Conservation (phyloP, 768 basidiomycete species). For the Pisolithus marmoratus region DNA sequence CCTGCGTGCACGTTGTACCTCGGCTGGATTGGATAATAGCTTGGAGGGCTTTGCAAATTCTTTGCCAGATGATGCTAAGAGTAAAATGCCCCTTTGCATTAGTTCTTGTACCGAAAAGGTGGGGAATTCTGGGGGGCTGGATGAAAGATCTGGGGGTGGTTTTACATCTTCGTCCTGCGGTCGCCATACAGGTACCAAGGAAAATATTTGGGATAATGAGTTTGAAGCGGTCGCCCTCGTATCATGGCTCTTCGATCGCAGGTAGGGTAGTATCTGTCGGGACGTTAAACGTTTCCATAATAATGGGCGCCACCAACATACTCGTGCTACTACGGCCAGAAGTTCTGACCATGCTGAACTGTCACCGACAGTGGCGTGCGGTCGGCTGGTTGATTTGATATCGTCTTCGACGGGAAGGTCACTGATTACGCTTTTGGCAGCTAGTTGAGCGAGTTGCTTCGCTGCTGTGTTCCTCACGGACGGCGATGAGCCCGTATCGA, state of each 20-base stretch:
- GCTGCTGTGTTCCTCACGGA: conserved; percentile 94
- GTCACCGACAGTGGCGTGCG: conserved; percentile 55
- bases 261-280: conserved; percentile 76
- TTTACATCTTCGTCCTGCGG: conserved; percentile 26
- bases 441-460: conserved; percentile 90
- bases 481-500: conserved; percentile 90
- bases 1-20: conserved; percentile 82
- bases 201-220: conserved; percentile 83
- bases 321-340: conserved; percentile 85
- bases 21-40: conserved; percentile 65
- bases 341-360: conserved; percentile 85
- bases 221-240: conserved; percentile 86
- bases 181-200: conserved; percentile 76
- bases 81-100: conserved; percentile 66
- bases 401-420: conserved; percentile 81
- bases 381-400: conserved; percentile 52
- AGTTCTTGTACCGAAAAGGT: conserved; percentile 73
- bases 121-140: conserved; percentile 53
- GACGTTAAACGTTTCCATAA: neutral
- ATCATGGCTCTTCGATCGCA: conserved; percentile 90
- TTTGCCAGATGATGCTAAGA: conserved; percentile 90
- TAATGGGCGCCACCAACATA: conserved; percentile 30
- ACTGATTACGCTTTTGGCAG: conserved; percentile 76
- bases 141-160: conserved; percentile 21
- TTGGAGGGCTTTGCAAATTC: conserved; percentile 77